A percentile compares a stretch with the other conserved stretches of the same genome.
phyloP scores from a whole-genome alignment of 306 rosid species.

The Senna tora region DNA sequence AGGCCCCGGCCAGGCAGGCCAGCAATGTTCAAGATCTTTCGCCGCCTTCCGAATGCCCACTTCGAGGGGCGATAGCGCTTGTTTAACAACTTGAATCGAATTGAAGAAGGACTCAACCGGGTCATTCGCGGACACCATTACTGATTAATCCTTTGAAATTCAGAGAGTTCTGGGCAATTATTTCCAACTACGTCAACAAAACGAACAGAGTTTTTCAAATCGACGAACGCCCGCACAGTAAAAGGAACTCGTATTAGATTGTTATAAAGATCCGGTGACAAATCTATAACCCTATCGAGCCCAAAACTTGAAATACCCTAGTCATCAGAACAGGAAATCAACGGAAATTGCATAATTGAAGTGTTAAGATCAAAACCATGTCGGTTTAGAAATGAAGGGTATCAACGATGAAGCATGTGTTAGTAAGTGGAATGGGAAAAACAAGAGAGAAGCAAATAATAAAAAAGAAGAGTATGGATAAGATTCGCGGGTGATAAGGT shows the following conservation, averaged over 20 bases:
- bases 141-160: slow-evolving; percentile 46
- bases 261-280: slow-evolving; percentile 41
- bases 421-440: background rate
- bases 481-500: slow-evolving; percentile 40
- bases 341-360: slow-evolving; percentile 34
- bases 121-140: slow-evolving; percentile 81
- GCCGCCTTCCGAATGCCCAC: slow-evolving; percentile 78
- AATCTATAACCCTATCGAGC: slow-evolving; percentile 22
- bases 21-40: slow-evolving; percentile 86
- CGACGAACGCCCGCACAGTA: background rate
- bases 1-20: slow-evolving; percentile 64
- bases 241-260: slow-evolving; percentile 34
- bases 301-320: slow-evolving; percentile 36
- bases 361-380: slow-evolving; percentile 27
- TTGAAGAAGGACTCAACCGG: slow-evolving; percentile 86
- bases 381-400: slow-evolving; percentile 25
- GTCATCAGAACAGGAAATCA: slow-evolving; percentile 30
- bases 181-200: background rate
- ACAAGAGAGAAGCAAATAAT: slow-evolving; percentile 11
- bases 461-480: slow-evolving; percentile 32
- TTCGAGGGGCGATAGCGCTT: slow-evolving; percentile 76
- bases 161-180: slow-evolving; percentile 9
- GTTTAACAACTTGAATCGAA: slow-evolving; percentile 83
- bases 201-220: slow-evolving; percentile 5
- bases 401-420: background rate